Evolutionary conservation across 2,329 filamentous ascomycete species (phyloP).

Genomic region (Orbilia quercus): DNA sequence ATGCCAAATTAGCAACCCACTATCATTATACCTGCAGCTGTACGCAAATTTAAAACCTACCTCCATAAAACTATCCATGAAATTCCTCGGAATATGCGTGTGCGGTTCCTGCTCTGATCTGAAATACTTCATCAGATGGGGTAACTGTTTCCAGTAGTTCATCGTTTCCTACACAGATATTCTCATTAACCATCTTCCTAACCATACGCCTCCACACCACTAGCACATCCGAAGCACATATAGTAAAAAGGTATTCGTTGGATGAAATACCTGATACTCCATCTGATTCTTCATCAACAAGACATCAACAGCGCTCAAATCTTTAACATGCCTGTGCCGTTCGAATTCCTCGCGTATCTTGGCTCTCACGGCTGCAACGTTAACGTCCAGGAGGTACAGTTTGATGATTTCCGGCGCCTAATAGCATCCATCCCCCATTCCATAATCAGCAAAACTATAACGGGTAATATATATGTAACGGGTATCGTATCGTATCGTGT

Average conservation of each 20-base stretch:
- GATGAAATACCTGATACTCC: slow-evolving; percentile 82
- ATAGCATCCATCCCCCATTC: slow-evolving; percentile 32
- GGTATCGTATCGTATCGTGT: not conserved
- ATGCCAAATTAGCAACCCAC: no score
- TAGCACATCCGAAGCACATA: slow-evolving; percentile 36
- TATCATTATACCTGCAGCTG: no score
- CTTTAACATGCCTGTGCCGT: slow-evolving; percentile 90
- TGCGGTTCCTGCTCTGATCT: slow-evolving; percentile 83
- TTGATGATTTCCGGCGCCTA: slow-evolving; percentile 97
- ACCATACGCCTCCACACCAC: no score
- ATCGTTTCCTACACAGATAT: slow-evolving; percentile 96
- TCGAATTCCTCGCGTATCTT: slow-evolving; percentile 98
- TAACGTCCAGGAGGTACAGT: slow-evolving; percentile 94
- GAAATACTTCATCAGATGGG: slow-evolving; percentile 97
- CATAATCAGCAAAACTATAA: not conserved
- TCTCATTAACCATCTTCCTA: no score
- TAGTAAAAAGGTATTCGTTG: not conserved
- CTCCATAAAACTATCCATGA: slow-evolving; percentile 95
- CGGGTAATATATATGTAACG: not conserved
- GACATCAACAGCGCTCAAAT: slow-evolving; percentile 87
- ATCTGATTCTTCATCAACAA: slow-evolving; percentile 89
- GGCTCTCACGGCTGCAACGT: slow-evolving; percentile 86
- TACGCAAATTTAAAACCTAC: slow-evolving; percentile 67
- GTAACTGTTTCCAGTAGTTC: slow-evolving; percentile 99
- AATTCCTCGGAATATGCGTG: slow-evolving; percentile 81